Percentiles rank a stretch among this genome's conserved stretches.
Evolutionary conservation across 2,329 filamentous ascomycete species (phyloP).

Genomic region (Beauveria australis): DNA sequence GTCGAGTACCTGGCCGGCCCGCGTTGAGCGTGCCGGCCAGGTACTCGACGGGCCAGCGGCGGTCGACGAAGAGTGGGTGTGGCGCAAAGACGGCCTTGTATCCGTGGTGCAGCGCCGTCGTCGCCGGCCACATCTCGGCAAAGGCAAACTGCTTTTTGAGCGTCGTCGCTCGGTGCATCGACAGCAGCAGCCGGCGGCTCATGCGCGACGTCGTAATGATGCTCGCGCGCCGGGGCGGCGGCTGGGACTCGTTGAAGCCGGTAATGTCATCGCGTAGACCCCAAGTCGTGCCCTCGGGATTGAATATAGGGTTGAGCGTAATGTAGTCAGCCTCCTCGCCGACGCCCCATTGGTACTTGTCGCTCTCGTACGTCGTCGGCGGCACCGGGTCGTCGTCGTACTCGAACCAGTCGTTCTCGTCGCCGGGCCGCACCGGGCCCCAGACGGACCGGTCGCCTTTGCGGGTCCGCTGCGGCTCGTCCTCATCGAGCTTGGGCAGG

Average conservation of each 20-base stretch:
- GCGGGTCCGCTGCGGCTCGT: slow-evolving; percentile 27
- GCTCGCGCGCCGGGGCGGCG: slow-evolving; percentile 64
- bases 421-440: slow-evolving; percentile 68
- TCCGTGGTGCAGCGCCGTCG: slow-evolving; percentile 80
- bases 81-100: slow-evolving; percentile 88
- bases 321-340: slow-evolving; percentile 88
- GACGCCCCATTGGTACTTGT: slow-evolving; percentile 79
- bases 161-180: slow-evolving; percentile 87
- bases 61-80: slow-evolving; percentile 81
- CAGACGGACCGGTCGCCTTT: slow-evolving; percentile 61
- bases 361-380: slow-evolving; percentile 62
- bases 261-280: slow-evolving; percentile 74
- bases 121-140: slow-evolving; percentile 93
- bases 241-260: slow-evolving; percentile 60
- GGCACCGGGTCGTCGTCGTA: slow-evolving; percentile 65
- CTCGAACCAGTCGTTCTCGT: slow-evolving; percentile 64
- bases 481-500: slow-evolving; percentile 33
- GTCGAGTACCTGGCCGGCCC: no score
- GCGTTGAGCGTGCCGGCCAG: slow-evolving; percentile 74
- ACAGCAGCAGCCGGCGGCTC: slow-evolving; percentile 67
- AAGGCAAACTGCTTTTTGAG: slow-evolving; percentile 84
- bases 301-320: slow-evolving; percentile 83
- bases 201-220: slow-evolving; percentile 86
- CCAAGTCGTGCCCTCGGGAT: slow-evolving; percentile 84
- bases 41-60: slow-evolving; percentile 74